These are phyloP conservation scores for Papiliotrema fonsecae DNA, from an alignment of 1,284 basidiomycete species.

Conservation along the genomic window DNA sequence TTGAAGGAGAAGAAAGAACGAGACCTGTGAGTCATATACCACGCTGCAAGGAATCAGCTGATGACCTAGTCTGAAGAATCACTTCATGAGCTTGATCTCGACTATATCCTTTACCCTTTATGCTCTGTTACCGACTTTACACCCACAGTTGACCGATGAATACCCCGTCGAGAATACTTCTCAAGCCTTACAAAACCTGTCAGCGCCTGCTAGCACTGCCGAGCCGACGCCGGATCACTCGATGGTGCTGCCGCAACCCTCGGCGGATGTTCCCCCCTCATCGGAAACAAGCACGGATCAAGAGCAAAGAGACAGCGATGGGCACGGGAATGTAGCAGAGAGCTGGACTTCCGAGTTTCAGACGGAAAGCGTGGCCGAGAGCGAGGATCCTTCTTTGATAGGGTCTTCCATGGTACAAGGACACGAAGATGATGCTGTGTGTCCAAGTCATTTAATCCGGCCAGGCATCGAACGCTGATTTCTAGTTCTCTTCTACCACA, in stretches of 20 bases:
- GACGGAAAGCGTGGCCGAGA: constrained; percentile 9
- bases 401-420: constrained; percentile 11
- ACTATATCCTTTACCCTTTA: constrained; percentile 47
- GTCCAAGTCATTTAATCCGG: constrained; percentile 5
- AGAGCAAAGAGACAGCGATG: neutral
- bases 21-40: constrained; percentile 27
- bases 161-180: constrained; percentile 41
- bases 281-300: neutral
- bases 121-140: constrained; percentile 44
- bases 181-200: constrained; percentile 32
- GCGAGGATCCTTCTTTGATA: constrained; percentile 4
- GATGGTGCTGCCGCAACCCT: constrained; percentile 19
- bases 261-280: constrained; percentile 1
- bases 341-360: constrained; percentile 36
- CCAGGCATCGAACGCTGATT: neutral
- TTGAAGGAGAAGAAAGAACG: constrained; percentile 31
- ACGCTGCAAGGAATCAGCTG: neutral
- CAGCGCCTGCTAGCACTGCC: neutral
- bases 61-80: constrained; percentile 39
- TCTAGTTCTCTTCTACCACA: constrained; percentile 31
- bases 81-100: constrained; percentile 43
- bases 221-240: constrained; percentile 20
- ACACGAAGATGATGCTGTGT: constrained; percentile 30
- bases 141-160: constrained; percentile 34
- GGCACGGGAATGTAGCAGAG: constrained; percentile 14